A percentile compares a stretch with the other conserved stretches of the same genome.
Evolutionary conservation across 306 rosid genomes (phyloP).

Genomic region (Ziziphus jujuba): DNA sequence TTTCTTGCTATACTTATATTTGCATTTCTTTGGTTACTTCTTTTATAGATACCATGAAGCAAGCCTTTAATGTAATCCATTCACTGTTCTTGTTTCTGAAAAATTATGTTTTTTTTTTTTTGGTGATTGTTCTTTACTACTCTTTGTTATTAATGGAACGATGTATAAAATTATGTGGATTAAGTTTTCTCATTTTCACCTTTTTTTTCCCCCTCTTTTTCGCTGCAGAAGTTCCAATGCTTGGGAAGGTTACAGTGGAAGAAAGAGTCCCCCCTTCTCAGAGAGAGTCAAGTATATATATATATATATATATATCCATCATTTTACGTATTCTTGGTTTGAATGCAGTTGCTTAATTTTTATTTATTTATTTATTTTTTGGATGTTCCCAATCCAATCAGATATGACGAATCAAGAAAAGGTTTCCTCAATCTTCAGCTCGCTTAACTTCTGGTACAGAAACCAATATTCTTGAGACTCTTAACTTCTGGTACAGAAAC

Average conservation of each 20-base stretch:
- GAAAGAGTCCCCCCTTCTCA: conserved; percentile 58
- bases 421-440: conserved; percentile 39
- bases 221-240: conserved; percentile 53
- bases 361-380: too few relatives aligned
- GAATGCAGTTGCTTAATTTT: too few relatives aligned
- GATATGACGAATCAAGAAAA: conserved; percentile 58
- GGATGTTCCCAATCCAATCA: too few relatives aligned
- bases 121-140: too few relatives aligned
- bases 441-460: conserved; percentile 58
- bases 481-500: too few relatives aligned
- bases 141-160: too few relatives aligned
- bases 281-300: too few relatives aligned
- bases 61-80: not conserved
- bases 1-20: not conserved
- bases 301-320: too few relatives aligned
- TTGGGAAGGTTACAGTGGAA: conserved; percentile 54
- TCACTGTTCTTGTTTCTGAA: not conserved
- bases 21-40: not conserved
- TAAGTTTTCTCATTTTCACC: not conserved
- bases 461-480: too few relatives aligned
- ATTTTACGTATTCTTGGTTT: too few relatives aligned
- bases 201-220: conserved; percentile 5
- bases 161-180: too few relatives aligned
- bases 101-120: not conserved
- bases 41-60: not conserved